Conservation (phyloP, 2,329 filamentous ascomycete species). For the Pseudofabraea citricarpa region DNA sequence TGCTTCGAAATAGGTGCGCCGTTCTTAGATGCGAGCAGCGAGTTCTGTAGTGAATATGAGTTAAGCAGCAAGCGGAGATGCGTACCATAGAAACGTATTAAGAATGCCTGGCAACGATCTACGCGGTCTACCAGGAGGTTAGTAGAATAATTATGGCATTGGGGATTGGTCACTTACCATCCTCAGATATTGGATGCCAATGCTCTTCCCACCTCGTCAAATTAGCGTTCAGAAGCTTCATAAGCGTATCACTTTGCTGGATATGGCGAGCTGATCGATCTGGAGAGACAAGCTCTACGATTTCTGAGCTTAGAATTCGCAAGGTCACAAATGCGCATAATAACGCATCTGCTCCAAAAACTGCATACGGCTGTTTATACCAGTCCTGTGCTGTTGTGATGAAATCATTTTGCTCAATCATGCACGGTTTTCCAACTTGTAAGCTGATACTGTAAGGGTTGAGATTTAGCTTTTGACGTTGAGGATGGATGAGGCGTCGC, state of each 20-base stretch:
- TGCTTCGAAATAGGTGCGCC: constrained; percentile 23
- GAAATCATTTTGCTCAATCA: constrained; percentile 34
- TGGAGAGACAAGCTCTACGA: constrained; percentile 19
- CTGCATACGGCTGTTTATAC: constrained; percentile 27
- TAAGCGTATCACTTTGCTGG: constrained; percentile 7
- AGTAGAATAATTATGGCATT: constrained; percentile 11
- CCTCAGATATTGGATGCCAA: constrained; percentile 11
- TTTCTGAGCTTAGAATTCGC: constrained; percentile 31
- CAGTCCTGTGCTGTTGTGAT: constrained; percentile 32
- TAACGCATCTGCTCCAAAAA: constrained; percentile 28
- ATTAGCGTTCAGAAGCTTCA: constrained; percentile 12
- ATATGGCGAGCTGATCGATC: background rate
- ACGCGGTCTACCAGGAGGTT: constrained; percentile 2
- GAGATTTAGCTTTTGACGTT: too few relatives aligned
- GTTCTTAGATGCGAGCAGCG: constrained; percentile 19
- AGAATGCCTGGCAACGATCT: constrained; percentile 29
- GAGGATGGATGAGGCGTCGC: too few relatives aligned
- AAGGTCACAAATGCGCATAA: constrained; percentile 33
- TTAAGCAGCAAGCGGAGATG: constrained; percentile 33
- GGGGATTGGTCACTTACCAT: constrained; percentile 17
- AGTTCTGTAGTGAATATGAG: constrained; percentile 30
- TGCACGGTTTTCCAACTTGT: constrained; percentile 36
- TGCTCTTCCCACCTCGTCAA: constrained; percentile 14
- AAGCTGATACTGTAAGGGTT: constrained; percentile 32
- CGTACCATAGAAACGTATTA: constrained; percentile 34